Percentiles rank a stretch among this genome's conserved stretches.
Conservation (phyloP, 345 rosid species). For the Erodium maritimum region DNA sequence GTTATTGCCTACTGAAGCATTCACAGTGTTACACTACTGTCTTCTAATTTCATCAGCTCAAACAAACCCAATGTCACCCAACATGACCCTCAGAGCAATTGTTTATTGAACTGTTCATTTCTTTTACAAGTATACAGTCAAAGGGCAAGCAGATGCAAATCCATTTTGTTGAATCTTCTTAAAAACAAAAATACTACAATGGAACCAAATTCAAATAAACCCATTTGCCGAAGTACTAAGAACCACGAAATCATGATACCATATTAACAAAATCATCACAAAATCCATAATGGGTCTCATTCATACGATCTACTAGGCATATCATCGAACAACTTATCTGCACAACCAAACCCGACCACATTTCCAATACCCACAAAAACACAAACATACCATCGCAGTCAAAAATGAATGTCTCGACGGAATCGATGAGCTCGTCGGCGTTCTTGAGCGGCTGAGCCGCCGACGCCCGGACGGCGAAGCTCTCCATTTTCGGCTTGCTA, state of each 20-base stretch:
- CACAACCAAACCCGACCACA: not conserved
- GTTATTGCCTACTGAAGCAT: not conserved
- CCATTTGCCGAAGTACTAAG: not conserved
- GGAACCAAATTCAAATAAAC: too few relatives aligned
- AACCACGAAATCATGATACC: not conserved
- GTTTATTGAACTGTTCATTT: not conserved
- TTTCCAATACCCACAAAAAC: not conserved
- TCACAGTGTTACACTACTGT: not conserved
- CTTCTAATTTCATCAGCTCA: not conserved
- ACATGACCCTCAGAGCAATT: not conserved
- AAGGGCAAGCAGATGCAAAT: not conserved
- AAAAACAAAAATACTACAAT: too few relatives aligned
- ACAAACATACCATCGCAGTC: constrained; percentile 67
- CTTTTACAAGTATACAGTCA: not conserved
- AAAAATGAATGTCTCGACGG: constrained; percentile 87
- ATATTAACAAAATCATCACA: not conserved
- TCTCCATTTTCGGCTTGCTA: constrained; percentile 23
- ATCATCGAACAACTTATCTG: not conserved
- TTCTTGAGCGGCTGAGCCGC: constrained; percentile 64
- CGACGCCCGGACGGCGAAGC: constrained; percentile 27
- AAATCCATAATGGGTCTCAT: not conserved
- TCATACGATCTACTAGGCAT: not conserved
- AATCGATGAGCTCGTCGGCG: constrained; percentile 72
- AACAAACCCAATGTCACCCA: not conserved
- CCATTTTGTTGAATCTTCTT: not conserved